phyloP scores from a whole-genome alignment of 148 eudicot genomes.

The Polygonum maritimum region DNA sequence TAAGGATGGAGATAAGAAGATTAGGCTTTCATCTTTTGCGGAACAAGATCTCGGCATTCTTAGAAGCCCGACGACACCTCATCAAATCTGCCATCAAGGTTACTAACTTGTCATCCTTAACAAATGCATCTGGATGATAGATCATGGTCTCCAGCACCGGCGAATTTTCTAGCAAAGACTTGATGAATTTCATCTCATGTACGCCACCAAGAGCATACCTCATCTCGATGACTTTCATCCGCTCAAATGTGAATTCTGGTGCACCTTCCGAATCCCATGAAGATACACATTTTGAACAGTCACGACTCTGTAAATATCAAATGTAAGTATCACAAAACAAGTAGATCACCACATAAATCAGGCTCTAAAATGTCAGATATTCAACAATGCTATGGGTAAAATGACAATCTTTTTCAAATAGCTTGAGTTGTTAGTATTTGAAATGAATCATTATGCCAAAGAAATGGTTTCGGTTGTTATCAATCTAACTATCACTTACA shows the following conservation, averaged over 20 bases:
- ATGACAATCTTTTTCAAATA: no score
- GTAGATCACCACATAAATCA: no score
- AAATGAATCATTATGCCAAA: no score
- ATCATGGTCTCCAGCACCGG: conserved; percentile 50
- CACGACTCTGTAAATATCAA: no score
- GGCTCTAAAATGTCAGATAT: background rate
- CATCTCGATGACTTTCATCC: conserved; percentile 50
- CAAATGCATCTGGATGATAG: background rate
- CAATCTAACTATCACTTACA: conserved; percentile 30
- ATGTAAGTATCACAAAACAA: no score
- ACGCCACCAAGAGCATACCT: conserved; percentile 55
- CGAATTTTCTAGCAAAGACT: conserved; percentile 13
- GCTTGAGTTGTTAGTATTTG: no score
- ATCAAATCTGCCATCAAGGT: background rate
- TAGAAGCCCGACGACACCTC: background rate
- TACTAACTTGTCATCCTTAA: background rate
- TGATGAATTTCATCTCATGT: conserved; percentile 67
- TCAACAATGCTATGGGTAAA: conserved; percentile 24
- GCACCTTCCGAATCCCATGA: background rate
- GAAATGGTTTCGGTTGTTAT: background rate
- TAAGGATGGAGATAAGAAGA: no score
- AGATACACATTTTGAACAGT: background rate
- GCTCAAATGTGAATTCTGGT: background rate
- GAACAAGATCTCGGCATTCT: background rate
- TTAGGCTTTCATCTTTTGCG: no score